Percentiles rank a stretch among this genome's conserved stretches.
phyloP scores from a whole-genome alignment of 768 basidiomycete species.

The Postia placenta region DNA sequence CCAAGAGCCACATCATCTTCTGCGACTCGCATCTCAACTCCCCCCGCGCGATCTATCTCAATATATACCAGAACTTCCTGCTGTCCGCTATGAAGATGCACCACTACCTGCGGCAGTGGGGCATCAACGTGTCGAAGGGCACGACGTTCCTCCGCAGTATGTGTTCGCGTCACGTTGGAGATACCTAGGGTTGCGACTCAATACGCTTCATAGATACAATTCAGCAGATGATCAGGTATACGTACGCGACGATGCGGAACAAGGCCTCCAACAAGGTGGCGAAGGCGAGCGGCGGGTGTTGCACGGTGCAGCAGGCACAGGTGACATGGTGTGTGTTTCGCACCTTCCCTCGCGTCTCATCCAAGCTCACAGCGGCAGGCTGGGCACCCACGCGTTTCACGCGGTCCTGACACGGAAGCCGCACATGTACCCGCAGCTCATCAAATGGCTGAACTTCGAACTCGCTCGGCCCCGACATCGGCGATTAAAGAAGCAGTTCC shows the following conservation, averaged over 20 bases:
- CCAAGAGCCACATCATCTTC: slow-evolving; percentile 75
- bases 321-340: slow-evolving; percentile 52
- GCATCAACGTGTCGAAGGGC: slow-evolving; percentile 36
- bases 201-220: slow-evolving; percentile 51
- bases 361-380: slow-evolving; percentile 39
- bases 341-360: not conserved
- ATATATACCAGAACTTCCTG: slow-evolving; percentile 83
- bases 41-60: slow-evolving; percentile 55
- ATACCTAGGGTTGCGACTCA: not conserved
- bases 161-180: slow-evolving; percentile 15
- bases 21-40: slow-evolving; percentile 70
- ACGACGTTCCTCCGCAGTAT: slow-evolving; percentile 50
- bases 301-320: slow-evolving; percentile 41
- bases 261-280: slow-evolving; percentile 38
- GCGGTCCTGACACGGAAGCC: slow-evolving; percentile 52
- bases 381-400: slow-evolving; percentile 77
- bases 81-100: slow-evolving; percentile 85
- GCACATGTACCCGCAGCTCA: slow-evolving; percentile 38
- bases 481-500: slow-evolving; percentile 39
- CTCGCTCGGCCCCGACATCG: slow-evolving; percentile 41
- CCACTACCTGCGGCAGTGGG: slow-evolving; percentile 67
- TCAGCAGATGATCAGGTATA: slow-evolving; percentile 51
- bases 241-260: slow-evolving; percentile 44
- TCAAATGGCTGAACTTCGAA: slow-evolving; percentile 45
- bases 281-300: slow-evolving; percentile 29